These are phyloP conservation scores for Juglanconis juglandina DNA, from an alignment of 2,329 filamentous ascomycete species.

Conservation along the genomic window DNA sequence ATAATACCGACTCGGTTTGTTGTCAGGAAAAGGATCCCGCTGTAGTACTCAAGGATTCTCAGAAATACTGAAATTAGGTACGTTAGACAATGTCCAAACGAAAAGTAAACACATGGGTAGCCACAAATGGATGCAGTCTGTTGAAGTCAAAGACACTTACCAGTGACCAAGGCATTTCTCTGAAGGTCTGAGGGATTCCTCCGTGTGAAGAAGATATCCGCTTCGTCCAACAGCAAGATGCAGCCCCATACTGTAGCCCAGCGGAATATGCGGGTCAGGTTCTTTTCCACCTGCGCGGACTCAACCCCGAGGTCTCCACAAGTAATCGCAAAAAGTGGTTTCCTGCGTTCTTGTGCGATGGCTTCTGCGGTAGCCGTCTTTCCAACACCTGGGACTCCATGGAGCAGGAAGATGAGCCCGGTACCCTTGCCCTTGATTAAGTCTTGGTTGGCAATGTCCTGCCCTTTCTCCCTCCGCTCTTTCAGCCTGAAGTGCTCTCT, in stretches of 20 bases:
- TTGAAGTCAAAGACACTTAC: background rate
- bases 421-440: slow-evolving; percentile 29
- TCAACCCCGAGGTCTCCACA: slow-evolving; percentile 26
- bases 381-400: slow-evolving; percentile 25
- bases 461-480: no score
- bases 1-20: slow-evolving; percentile 33
- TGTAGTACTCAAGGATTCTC: slow-evolving; percentile 33
- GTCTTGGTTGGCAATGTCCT: background rate
- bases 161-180: slow-evolving; percentile 25
- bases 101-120: no score
- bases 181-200: slow-evolving; percentile 21
- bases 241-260: slow-evolving; percentile 25
- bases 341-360: background rate
- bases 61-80: slow-evolving; percentile 29
- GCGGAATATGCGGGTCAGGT: slow-evolving; percentile 22
- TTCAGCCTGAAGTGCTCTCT: no score
- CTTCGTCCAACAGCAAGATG: slow-evolving; percentile 28
- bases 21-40: slow-evolving; percentile 34
- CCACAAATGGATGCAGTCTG: background rate
- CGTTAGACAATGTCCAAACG: background rate
- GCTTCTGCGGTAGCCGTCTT: slow-evolving; percentile 9
- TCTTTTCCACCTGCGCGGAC: slow-evolving; percentile 21
- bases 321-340: slow-evolving; percentile 27
- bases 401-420: slow-evolving; percentile 32
- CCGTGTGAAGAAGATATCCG: slow-evolving; percentile 27